Base-by-base conservation (phyloP, 495 filamentous ascomycete species). In the Polyplosphaeria fusca region DNA sequence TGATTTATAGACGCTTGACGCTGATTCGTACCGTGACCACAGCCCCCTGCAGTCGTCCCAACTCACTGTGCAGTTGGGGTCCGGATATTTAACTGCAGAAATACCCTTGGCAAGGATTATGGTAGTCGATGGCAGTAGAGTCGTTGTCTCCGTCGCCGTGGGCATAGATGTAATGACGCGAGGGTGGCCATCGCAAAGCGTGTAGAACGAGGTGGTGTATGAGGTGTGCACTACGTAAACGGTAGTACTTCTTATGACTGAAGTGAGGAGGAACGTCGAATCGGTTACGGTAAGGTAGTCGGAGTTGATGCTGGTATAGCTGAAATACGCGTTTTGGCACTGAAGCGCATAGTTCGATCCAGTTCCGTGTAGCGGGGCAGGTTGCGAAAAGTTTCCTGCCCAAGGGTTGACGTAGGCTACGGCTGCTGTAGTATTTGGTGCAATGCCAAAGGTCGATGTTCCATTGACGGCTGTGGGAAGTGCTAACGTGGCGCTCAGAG, bases 111-210 rank as follows among this genome's bases (percentile, higher is more conserved):
- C 55, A 23, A 58, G 47, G 4, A 51, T 44, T 11, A 49, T 27
- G 22, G 55, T 58, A 12, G 55, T 51, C 2, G 55, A 58, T 2
- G 55, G 46, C 5, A 22, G 55, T 4, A 58, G 47, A 9, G 30
- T 20, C 4, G 55, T 58, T 4, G 55, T 58, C 9, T 46, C 44
- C 24, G 47, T 58, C 38, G 55, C 46, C 5, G 55, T 58, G 1
- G 55, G 55, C 23, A 37, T 23, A 11, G 55, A 58, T 13, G 55
- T 37, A 44, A 58, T 58, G 22, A 58, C 38, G 24, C 55, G 46
- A 19, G 55, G 55, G 20, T 58, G 55, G 26, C 55, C 55, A 51
- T 58, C 55, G 20, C 55, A 58, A 20, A 58, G 47, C 7, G 55
- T 58, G 47, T 58, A 58, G 35, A 35, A 37, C 5, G 55, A 51